Conservation (phyloP, 257 asterid genomes). For the Forsythia viridissima region DNA sequence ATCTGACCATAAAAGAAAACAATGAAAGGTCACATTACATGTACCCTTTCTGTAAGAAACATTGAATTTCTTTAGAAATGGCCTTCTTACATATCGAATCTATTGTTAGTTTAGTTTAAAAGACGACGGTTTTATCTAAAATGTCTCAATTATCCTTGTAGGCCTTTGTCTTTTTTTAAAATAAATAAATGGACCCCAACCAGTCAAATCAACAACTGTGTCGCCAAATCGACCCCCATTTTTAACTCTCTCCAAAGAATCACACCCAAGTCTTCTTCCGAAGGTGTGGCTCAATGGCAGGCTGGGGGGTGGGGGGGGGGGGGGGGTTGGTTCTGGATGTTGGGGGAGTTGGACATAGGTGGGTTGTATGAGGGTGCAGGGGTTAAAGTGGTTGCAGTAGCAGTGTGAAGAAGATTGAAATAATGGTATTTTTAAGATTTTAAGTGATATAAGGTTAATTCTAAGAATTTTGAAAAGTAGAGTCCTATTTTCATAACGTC, state of each 20-base stretch:
- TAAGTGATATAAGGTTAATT: not conserved
- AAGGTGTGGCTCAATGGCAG: not conserved
- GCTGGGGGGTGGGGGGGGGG: not conserved
- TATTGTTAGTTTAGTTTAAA: not conserved
- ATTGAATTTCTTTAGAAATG: not conserved
- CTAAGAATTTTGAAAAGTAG: not conserved
- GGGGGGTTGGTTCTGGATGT: not conserved
- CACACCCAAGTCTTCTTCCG: not conserved
- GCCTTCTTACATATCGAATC: not conserved
- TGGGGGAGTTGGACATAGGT: not conserved
- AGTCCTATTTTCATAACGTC: not conserved
- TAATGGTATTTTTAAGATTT: not conserved
- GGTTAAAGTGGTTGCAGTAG: not conserved
- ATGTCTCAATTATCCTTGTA: not conserved
- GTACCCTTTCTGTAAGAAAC: not conserved
- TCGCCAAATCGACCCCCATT: not conserved
- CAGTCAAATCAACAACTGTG: not conserved
- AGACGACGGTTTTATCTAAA: not conserved
- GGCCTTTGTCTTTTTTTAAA: not conserved
- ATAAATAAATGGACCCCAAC: not conserved
- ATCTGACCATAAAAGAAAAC: not conserved
- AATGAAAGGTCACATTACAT: conserved; percentile 9
- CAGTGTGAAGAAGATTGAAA: not conserved
- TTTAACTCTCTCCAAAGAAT: not conserved
- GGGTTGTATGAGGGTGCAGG: not conserved